Percentiles rank a stretch among this genome's conserved stretches.
Evolutionary conservation across 2,329 filamentous ascomycete genomes (phyloP).

Genomic region (Bisporella sp.): DNA sequence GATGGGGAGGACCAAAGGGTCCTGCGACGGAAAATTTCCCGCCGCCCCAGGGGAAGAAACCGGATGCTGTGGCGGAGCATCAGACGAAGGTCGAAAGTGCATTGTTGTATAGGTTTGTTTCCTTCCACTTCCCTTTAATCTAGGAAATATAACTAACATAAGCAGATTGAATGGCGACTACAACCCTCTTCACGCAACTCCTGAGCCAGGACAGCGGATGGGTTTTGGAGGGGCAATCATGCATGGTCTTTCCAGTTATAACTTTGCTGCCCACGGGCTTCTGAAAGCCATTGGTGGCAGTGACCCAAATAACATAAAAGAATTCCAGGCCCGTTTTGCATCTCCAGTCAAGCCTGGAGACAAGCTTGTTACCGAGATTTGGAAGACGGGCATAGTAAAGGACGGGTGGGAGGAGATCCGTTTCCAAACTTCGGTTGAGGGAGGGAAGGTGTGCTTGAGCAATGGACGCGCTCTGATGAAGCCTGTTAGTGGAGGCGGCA

Average conservation of each 20-base stretch:
- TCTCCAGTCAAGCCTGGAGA: conserved; percentile 78
- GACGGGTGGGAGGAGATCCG: conserved; percentile 75
- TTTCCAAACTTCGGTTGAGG: conserved; percentile 71
- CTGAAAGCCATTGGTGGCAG: conserved; percentile 67
- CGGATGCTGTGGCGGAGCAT: conserved; percentile 63
- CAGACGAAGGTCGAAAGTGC: conserved; percentile 68
- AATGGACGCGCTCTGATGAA: conserved; percentile 74
- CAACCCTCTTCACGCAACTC: conserved; percentile 85
- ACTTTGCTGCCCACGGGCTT: conserved; percentile 67
- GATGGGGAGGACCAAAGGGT: conserved; percentile 87
- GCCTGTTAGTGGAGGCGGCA: conserved; percentile 15
- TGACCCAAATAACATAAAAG: conserved; percentile 74
- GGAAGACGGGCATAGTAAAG: conserved; percentile 64
- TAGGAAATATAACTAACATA: conserved; percentile 13
- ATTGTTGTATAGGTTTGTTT: conserved; percentile 57
- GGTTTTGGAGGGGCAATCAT: conserved; percentile 86
- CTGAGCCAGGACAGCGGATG: conserved; percentile 81
- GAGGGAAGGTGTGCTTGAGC: conserved; percentile 78
- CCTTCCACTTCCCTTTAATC: neutral
- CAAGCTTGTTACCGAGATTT: conserved; percentile 74
- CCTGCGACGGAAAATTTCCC: conserved; percentile 73
- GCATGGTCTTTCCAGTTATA: conserved; percentile 86
- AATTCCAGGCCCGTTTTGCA: conserved; percentile 85
- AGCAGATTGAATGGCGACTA: conserved; percentile 89
- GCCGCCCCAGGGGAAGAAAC: conserved; percentile 62